These are phyloP conservation scores for Flagelloscypha sp. DNA, from an alignment of 768 basidiomycete genomes.

Conservation along the genomic window DNA sequence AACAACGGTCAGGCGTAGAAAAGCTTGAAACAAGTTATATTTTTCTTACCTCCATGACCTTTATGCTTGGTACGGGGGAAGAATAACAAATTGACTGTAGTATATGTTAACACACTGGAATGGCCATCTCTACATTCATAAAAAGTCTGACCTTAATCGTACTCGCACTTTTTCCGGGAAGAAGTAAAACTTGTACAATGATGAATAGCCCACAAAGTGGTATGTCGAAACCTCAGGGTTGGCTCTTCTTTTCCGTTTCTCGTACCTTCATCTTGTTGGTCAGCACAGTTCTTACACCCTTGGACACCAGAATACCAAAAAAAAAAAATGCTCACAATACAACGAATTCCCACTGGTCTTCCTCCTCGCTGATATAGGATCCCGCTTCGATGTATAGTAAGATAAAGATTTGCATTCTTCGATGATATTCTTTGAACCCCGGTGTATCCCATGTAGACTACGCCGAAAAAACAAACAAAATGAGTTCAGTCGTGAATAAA, in stretches of 20 bases:
- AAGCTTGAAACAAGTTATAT: no score
- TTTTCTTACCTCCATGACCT: conserved; percentile 84
- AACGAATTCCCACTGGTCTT: conserved; percentile 90
- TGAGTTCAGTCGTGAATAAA: neutral
- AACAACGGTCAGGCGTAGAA: conserved; percentile 3
- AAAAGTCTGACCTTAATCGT: conserved; percentile 61
- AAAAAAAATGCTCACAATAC: conserved; percentile 52
- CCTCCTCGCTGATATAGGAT: conserved; percentile 89
- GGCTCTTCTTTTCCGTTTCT: conserved; percentile 63
- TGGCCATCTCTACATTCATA: neutral
- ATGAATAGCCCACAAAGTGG: conserved; percentile 92
- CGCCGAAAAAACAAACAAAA: neutral
- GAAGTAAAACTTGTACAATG: conserved; percentile 91
- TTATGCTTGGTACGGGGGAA: conserved; percentile 83
- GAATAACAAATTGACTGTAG: conserved; percentile 84
- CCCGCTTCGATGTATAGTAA: conserved; percentile 93
- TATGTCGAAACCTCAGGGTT: conserved; percentile 51
- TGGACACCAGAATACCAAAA: no score
- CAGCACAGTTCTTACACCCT: neutral
- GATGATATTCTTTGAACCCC: conserved; percentile 87
- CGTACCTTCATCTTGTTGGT: conserved; percentile 46
- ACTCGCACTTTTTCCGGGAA: conserved; percentile 87
- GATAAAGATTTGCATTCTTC: conserved; percentile 90
- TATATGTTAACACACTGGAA: neutral
- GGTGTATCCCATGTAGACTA: conserved; percentile 80